phyloP scores from a whole-genome alignment of 306 rosid genomes.

The Boehmeria nivea region DNA sequence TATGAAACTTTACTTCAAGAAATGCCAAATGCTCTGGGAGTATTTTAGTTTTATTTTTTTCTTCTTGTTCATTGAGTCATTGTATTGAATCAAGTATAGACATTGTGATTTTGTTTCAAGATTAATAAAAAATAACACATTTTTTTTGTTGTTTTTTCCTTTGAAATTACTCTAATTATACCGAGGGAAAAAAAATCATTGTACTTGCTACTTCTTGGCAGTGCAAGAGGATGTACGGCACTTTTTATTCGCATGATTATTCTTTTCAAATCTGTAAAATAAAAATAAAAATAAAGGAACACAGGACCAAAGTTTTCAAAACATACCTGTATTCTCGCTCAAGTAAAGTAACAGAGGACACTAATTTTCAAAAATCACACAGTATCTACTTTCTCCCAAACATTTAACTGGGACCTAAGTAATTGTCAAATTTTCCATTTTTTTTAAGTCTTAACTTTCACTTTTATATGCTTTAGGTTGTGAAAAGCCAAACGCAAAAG shows the following conservation, averaged over 20 bases:
- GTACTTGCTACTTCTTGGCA: neutral
- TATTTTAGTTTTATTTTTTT: too few species aligned
- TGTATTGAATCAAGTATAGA: too few species aligned
- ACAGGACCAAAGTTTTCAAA: neutral
- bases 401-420: slow-evolving; percentile 3
- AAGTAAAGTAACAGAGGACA: slow-evolving; percentile 44
- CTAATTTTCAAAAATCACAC: slow-evolving; percentile 22
- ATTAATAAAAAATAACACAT: too few species aligned
- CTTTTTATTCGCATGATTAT: slow-evolving; percentile 8
- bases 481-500: slow-evolving; percentile 31
- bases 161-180: too few species aligned
- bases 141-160: neutral
- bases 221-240: neutral
- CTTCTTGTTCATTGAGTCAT: too few species aligned
- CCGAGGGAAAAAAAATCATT: neutral
- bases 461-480: slow-evolving; percentile 18
- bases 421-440: slow-evolving; percentile 10
- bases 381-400: slow-evolving; percentile 20
- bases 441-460: neutral
- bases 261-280: slow-evolving; percentile 19
- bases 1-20: too few species aligned
- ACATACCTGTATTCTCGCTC: slow-evolving; percentile 35
- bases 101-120: too few species aligned
- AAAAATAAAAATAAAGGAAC: neutral
- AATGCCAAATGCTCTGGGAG: too few species aligned